Conservation (phyloP, 78 protist genomes). For the Cavenderia fasciculata region DNA sequence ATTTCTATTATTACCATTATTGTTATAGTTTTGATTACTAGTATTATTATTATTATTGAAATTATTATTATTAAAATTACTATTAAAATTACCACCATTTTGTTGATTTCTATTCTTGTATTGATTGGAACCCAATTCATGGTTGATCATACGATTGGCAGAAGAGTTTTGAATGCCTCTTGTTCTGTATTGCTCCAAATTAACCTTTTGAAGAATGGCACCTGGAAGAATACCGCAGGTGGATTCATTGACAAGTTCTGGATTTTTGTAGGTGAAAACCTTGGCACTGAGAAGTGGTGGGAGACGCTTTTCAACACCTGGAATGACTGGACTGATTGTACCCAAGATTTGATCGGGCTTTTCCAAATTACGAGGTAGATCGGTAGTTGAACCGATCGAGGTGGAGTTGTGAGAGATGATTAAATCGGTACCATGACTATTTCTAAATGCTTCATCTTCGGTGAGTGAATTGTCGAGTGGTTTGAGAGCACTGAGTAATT, state of each 20-base stretch:
- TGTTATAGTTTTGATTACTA: neutral
- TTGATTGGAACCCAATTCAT: conserved; percentile 8
- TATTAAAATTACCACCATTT: neutral
- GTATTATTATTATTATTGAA: neutral
- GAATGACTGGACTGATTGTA: neutral
- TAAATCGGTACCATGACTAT: conserved; percentile 36
- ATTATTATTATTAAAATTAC: neutral
- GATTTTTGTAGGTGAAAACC: conserved; percentile 8
- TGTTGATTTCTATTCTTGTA: conserved; percentile 20
- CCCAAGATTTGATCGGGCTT: neutral
- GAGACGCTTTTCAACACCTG: neutral
- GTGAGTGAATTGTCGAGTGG: conserved; percentile 15
- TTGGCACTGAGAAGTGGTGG: conserved; percentile 10
- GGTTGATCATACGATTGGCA: conserved; percentile 58
- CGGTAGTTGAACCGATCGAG: neutral
- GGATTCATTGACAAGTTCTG: conserved; percentile 22
- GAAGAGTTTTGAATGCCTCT: conserved; percentile 63
- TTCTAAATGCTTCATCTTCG: conserved; percentile 52
- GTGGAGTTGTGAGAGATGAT: conserved; percentile 12
- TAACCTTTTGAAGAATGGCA: too few relatives aligned
- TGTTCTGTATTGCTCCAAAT: too few relatives aligned
- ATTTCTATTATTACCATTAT: neutral
- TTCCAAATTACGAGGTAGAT: neutral
- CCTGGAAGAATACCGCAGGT: conserved; percentile 2
- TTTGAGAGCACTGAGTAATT: conserved; percentile 49